Percentiles rank a stretch among this genome's conserved stretches.
Evolutionary conservation across 371 early-diverging fungal species (phyloP).

Genomic region (Mucor sp.): DNA sequence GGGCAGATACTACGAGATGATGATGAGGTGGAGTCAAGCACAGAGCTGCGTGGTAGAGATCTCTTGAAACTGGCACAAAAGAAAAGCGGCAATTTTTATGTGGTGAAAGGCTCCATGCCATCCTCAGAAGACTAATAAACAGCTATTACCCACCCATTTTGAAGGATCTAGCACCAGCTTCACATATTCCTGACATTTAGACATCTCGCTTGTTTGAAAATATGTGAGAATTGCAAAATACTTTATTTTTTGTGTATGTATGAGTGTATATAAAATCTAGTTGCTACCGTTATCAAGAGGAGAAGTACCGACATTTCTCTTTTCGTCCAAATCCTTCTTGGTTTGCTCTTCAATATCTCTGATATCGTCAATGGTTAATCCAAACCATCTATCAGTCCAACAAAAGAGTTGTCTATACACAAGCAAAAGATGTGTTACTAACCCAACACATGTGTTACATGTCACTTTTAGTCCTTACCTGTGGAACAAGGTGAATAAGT

Average conservation of each 20-base stretch:
- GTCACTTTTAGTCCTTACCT: slow-evolving; percentile 15
- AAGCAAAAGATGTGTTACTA: background rate
- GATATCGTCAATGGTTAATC: slow-evolving; percentile 71
- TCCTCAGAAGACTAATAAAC: slow-evolving; percentile 5
- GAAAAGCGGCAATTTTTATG: slow-evolving; percentile 40
- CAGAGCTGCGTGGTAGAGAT: slow-evolving; percentile 21
- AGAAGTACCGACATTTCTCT: slow-evolving; percentile 23
- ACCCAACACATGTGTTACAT: background rate
- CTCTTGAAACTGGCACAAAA: slow-evolving; percentile 30
- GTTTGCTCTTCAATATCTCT: slow-evolving; percentile 64
- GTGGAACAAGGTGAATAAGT: slow-evolving; percentile 34
- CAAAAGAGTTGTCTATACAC: slow-evolving; percentile 68
- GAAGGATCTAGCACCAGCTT: too few species aligned
- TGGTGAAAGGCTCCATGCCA: slow-evolving; percentile 24
- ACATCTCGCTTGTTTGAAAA: too few species aligned
- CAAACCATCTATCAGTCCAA: slow-evolving; percentile 71
- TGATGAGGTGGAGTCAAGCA: background rate
- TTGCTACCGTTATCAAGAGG: background rate
- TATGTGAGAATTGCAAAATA: too few species aligned
- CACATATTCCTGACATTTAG: too few species aligned
- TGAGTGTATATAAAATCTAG: background rate
- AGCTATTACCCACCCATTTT: too few species aligned
- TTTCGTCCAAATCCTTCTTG: slow-evolving; percentile 55
- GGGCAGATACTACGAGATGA: slow-evolving; percentile 27
- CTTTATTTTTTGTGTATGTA: too few species aligned